A percentile compares a stretch with the other conserved stretches of the same genome.
phyloP scores from a whole-genome alignment of 2,329 filamentous ascomycete genomes.

The Colletotrichum paranaense region DNA sequence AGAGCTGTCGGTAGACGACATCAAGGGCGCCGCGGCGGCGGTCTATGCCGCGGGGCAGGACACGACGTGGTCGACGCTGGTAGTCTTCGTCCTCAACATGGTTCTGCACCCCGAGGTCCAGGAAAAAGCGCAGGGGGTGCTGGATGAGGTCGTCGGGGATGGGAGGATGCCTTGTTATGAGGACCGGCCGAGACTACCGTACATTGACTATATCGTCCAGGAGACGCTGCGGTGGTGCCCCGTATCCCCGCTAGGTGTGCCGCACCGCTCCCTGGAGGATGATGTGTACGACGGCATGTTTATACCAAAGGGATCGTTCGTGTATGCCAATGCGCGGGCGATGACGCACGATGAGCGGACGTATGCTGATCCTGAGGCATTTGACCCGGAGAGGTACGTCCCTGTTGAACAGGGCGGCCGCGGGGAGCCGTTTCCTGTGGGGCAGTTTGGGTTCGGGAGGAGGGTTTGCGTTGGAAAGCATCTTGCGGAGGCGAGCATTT shows the following conservation, averaged over 20 bases:
- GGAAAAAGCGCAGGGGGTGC: slow-evolving; percentile 53
- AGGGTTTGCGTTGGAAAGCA: slow-evolving; percentile 58
- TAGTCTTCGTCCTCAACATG: slow-evolving; percentile 28
- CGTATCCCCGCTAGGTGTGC: slow-evolving; percentile 61
- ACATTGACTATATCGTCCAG: slow-evolving; percentile 59
- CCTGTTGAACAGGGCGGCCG: slow-evolving; percentile 42
- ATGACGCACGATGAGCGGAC: slow-evolving; percentile 54
- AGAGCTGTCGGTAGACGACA: slow-evolving; percentile 53
- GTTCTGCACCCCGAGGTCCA: slow-evolving; percentile 53
- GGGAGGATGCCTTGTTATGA: slow-evolving; percentile 57
- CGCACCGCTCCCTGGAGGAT: slow-evolving; percentile 59
- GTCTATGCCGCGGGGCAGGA: slow-evolving; percentile 60
- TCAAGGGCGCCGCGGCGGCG: slow-evolving; percentile 59
- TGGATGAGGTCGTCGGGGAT: slow-evolving; percentile 59
- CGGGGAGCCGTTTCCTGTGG: slow-evolving; percentile 58
- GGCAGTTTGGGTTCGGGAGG: slow-evolving; percentile 57
- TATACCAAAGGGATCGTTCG: slow-evolving; percentile 62
- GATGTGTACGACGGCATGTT: slow-evolving; percentile 66
- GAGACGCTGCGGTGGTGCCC: slow-evolving; percentile 59
- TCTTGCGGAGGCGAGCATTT: slow-evolving; percentile 61
- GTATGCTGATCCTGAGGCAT: slow-evolving; percentile 54
- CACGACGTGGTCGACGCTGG: slow-evolving; percentile 55
- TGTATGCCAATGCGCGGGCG: slow-evolving; percentile 54
- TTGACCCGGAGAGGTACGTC: slow-evolving; percentile 59
- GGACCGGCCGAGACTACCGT: slow-evolving; percentile 55